Evolutionary conservation across 1,284 basidiomycete genomes (phyloP).

Genomic region (Apiotrichum gracile): DNA sequence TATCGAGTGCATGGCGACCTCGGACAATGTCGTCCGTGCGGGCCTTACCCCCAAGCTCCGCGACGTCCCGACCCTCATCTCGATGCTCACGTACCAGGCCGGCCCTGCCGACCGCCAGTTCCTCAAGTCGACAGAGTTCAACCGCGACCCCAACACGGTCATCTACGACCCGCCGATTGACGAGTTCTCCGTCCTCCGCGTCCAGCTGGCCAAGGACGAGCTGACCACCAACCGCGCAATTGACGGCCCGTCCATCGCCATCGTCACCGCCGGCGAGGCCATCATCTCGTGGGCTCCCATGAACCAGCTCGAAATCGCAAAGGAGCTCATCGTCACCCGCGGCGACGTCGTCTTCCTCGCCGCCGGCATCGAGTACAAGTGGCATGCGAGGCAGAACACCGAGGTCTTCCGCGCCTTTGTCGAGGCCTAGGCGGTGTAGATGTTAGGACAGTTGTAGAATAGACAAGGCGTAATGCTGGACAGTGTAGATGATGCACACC

Average conservation of each 20-base stretch:
- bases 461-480: too few species aligned
- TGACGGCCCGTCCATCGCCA: slow-evolving; percentile 75
- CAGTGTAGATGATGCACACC: too few species aligned
- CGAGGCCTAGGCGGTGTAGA: slow-evolving; percentile 38
- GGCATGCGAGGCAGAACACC: slow-evolving; percentile 50
- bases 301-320: slow-evolving; percentile 21
- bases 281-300: slow-evolving; percentile 25
- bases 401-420: slow-evolving; percentile 74
- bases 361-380: slow-evolving; percentile 58
- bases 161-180: slow-evolving; percentile 93
- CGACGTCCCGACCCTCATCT: slow-evolving; percentile 83
- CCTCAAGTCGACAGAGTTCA: slow-evolving; percentile 58
- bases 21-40: slow-evolving; percentile 97
- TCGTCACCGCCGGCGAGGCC: slow-evolving; percentile 69
- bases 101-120: slow-evolving; percentile 64
- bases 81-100: slow-evolving; percentile 79
- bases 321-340: slow-evolving; percentile 52
- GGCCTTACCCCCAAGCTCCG: slow-evolving; percentile 95
- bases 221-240: slow-evolving; percentile 54
- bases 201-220: slow-evolving; percentile 51
- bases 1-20: slow-evolving; percentile 96
- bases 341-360: slow-evolving; percentile 83
- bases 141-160: slow-evolving; percentile 20
- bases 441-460: too few species aligned
- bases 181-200: slow-evolving; percentile 81